Conservation (phyloP, 2,329 filamentous ascomycete species). For the Nannizziopsis barbatae region DNA sequence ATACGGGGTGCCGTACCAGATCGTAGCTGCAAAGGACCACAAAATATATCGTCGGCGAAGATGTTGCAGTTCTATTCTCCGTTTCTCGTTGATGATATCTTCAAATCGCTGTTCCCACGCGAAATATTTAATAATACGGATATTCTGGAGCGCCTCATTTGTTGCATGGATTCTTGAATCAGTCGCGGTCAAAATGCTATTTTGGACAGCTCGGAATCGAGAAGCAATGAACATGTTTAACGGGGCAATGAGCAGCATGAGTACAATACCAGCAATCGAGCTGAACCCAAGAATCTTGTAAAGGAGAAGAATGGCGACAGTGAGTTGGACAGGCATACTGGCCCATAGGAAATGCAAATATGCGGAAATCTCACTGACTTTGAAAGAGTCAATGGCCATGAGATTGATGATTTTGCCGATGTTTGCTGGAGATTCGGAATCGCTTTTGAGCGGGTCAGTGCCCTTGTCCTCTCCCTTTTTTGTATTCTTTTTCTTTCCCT, state of each 20-base stretch:
- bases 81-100: conserved; percentile 77
- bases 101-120: conserved; percentile 93
- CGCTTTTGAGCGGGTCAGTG: conserved; percentile 20
- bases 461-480: conserved; percentile 28
- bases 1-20: conserved; percentile 93
- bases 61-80: conserved; percentile 62
- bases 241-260: conserved; percentile 81
- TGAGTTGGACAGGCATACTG: conserved; percentile 75
- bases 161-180: conserved; percentile 94
- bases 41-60: conserved; percentile 75
- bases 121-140: conserved; percentile 98
- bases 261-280: conserved; percentile 80
- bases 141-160: conserved; percentile 94
- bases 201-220: conserved; percentile 76
- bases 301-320: conserved; percentile 67
- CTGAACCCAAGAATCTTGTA: conserved; percentile 87
- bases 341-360: conserved; percentile 96
- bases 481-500: conserved; percentile 18
- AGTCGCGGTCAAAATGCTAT: conserved; percentile 81
- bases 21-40: conserved; percentile 82
- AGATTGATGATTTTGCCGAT: conserved; percentile 98
- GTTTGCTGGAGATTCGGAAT: conserved; percentile 66
- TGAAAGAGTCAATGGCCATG: conserved; percentile 99
- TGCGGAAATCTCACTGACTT: conserved; percentile 85
- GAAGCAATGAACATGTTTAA: conserved; percentile 82